Percentiles rank a stretch among this genome's conserved stretches.
These are phyloP conservation scores for Aspergillus bridgeri DNA, from an alignment of 495 filamentous ascomycete species.

Conservation along the genomic window DNA sequence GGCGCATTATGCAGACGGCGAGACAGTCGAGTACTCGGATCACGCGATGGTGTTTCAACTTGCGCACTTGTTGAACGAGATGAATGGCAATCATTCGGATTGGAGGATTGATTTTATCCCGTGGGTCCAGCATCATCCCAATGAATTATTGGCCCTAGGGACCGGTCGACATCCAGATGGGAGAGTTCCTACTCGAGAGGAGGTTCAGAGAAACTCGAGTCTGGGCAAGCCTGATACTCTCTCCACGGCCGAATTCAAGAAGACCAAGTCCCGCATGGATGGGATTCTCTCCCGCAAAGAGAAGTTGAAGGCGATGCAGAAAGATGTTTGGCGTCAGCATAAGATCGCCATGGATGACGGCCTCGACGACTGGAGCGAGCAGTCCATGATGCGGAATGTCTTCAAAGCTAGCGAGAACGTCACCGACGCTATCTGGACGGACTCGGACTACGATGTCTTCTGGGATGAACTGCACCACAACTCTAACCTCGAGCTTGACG, in stretches of 20 bases:
- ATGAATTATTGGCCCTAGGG: slow-evolving; percentile 46
- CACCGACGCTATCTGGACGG: slow-evolving; percentile 26
- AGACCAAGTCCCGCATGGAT: slow-evolving; percentile 17
- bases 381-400: slow-evolving; percentile 25
- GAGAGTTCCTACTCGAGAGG: slow-evolving; percentile 35
- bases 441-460: slow-evolving; percentile 23
- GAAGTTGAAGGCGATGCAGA: slow-evolving; percentile 22
- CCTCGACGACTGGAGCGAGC: slow-evolving; percentile 27
- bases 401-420: slow-evolving; percentile 24
- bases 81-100: slow-evolving; percentile 48
- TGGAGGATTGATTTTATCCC: slow-evolving; percentile 60
- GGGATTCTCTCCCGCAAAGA: slow-evolving; percentile 15
- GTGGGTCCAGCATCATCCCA: slow-evolving; percentile 55
- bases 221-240: slow-evolving; percentile 16
- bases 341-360: slow-evolving; percentile 24
- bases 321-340: slow-evolving; percentile 22
- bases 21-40: slow-evolving; percentile 49
- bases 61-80: slow-evolving; percentile 50
- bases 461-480: slow-evolving; percentile 30
- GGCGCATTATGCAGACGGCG: slow-evolving; percentile 25
- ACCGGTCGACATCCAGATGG: slow-evolving; percentile 50
- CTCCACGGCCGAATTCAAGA: slow-evolving; percentile 10
- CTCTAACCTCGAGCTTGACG: slow-evolving; percentile 24
- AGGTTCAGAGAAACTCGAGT: slow-evolving; percentile 24
- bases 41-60: slow-evolving; percentile 60